A percentile compares a stretch with the other conserved stretches of the same genome.
Evolutionary conservation across 2,329 filamentous ascomycete species (phyloP).

Genomic region (Podosphaera fusca): DNA sequence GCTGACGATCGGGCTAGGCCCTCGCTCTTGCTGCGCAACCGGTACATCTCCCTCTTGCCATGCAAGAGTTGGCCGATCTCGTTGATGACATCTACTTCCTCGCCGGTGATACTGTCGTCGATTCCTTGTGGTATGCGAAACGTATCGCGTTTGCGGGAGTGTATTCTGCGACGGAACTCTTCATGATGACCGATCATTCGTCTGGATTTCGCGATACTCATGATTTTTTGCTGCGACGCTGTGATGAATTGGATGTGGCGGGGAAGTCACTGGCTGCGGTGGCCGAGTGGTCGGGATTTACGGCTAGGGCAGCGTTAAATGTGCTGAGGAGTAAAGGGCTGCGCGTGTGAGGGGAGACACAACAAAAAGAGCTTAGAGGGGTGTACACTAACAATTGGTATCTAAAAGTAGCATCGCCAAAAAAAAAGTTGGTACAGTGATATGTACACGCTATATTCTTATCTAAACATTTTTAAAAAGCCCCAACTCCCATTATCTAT

Average conservation of each 20-base stretch:
- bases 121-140: conserved; percentile 72
- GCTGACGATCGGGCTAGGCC: conserved; percentile 22
- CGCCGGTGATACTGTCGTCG: conserved; percentile 59
- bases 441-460: not conserved
- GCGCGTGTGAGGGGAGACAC: conserved; percentile 26
- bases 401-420: not conserved
- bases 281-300: conserved; percentile 63
- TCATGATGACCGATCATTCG: conserved; percentile 78
- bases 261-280: conserved; percentile 39
- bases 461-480: not conserved
- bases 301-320: conserved; percentile 53
- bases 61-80: conserved; percentile 58
- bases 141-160: conserved; percentile 36
- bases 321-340: conserved; percentile 71
- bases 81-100: conserved; percentile 87
- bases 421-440: not conserved
- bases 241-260: conserved; percentile 38
- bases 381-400: not conserved
- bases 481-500: not conserved
- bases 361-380: not conserved
- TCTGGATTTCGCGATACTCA: conserved; percentile 53
- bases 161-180: conserved; percentile 66
- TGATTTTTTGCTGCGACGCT: conserved; percentile 51
- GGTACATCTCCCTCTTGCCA: conserved; percentile 47
- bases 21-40: conserved; percentile 78